Evolutionary conservation across 768 basidiomycete species (phyloP).

Genomic region (Rhodotorula babjevae): DNA sequence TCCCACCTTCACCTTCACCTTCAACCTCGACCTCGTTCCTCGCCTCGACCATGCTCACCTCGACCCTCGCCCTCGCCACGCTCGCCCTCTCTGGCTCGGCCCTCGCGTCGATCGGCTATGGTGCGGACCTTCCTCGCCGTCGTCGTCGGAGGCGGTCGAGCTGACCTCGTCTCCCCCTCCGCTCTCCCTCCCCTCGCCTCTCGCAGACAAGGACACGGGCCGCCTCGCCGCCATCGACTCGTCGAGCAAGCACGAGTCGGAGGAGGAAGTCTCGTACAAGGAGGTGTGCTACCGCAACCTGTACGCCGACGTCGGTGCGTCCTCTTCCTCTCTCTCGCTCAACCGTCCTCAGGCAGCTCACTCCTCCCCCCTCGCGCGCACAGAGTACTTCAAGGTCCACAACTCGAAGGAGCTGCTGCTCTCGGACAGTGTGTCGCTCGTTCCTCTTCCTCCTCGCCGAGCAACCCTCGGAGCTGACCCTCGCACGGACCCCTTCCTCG

Average conservation of each 20-base stretch:
- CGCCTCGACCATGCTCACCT: background rate
- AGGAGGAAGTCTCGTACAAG: background rate
- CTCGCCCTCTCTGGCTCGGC: background rate
- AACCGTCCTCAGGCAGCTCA: background rate
- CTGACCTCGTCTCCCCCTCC: background rate
- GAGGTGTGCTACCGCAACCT: constrained; percentile 8
- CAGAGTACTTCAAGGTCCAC: constrained; percentile 1
- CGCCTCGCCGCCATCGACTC: background rate
- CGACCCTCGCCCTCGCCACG: background rate
- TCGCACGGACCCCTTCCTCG: too few species aligned
- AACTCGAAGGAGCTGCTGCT: background rate
- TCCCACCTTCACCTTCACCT: too few species aligned
- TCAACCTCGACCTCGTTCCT: background rate
- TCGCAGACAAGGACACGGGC: background rate
- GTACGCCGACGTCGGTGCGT: background rate
- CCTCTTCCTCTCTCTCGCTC: too few species aligned
- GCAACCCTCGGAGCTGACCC: background rate
- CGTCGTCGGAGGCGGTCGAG: too few species aligned
- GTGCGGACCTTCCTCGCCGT: background rate
- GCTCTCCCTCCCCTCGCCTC: background rate
- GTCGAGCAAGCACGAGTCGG: background rate
- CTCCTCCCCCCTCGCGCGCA: too few species aligned
- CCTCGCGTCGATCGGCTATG: background rate
- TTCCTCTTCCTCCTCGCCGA: fast-evolving
- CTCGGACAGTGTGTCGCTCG: background rate